These are phyloP conservation scores for Cichorium intybus DNA, from an alignment of 140 eudicot species.

Conservation along the genomic window DNA sequence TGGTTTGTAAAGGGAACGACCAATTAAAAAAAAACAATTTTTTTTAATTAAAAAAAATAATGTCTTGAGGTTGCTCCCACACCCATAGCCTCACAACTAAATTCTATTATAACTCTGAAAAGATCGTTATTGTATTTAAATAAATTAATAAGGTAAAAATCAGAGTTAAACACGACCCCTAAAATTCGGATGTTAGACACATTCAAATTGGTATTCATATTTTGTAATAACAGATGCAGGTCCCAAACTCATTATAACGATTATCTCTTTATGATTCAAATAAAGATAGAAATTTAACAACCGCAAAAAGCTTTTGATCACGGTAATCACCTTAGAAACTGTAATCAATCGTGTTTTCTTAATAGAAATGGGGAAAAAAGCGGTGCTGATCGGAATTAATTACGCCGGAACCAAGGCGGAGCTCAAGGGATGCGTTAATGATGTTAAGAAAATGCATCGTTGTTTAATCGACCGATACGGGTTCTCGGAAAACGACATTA, in stretches of 20 bases:
- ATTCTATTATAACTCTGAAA: too few species aligned
- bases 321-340: neutral
- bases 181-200: constrained; percentile 12
- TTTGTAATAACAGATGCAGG: constrained; percentile 8
- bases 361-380: constrained; percentile 56
- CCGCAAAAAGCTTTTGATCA: neutral
- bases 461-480: constrained; percentile 70
- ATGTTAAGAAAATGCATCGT: constrained; percentile 56
- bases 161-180: neutral
- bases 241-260: neutral
- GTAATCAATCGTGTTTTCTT: neutral
- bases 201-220: constrained; percentile 18
- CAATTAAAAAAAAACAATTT: too few species aligned
- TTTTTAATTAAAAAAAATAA: too few species aligned
- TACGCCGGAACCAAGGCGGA: constrained; percentile 76
- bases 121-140: too few species aligned
- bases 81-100: too few species aligned
- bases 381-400: constrained; percentile 78
- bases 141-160: too few species aligned
- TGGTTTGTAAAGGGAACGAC: too few species aligned
- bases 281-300: neutral
- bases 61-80: too few species aligned
- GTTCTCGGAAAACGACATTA: constrained; percentile 59
- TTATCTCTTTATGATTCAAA: neutral
- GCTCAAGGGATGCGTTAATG: constrained; percentile 82